Evolutionary conservation across 129 eudicot genomes (phyloP), one percentile per base, ranked within the genome.

Genomic region (Lonicera japonica): DNA sequence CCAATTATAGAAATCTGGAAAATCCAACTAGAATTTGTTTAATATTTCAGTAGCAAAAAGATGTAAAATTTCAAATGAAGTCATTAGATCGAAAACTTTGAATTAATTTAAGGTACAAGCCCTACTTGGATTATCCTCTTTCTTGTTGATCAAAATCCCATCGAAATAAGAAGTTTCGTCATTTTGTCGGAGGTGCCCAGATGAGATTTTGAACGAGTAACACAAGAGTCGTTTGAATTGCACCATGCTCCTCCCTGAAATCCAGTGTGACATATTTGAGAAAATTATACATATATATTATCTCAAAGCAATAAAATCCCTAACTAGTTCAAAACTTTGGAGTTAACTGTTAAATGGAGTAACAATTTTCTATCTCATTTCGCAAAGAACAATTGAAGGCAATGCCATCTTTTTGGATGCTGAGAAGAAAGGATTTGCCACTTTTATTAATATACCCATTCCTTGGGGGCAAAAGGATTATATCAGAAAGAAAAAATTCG

Each of bases 1-100:
- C 90, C 86, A 83, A 55, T 83, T 83, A 53, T 69, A 83, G 70
- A 83, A 83, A 46, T 74, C 90, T 79, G 57, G n/a, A n/a, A 51
- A 65, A 63, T 55, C 21, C 16, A 54, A 21, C 47, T 21, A 52
- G 29, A 17, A 3, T 54, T 53, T 18, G 55, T 21, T 11, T 16
- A 12, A 10, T 65, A 18, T 36, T 16, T 39, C 0, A 19, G 14
- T 11, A 41, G 17, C 45, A 22, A 8, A 3, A 34, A 7, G 23
- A 20, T n/a, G 11, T 59, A 9, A 24, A 34, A 12, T 24, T 57
- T 39, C 20, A n/a, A 1, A 18, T 45, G 17, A 2, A 5, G n/a
- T n/a, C 11, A 48, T 10, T 14, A 53, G 21, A 19, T 0, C 58
- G 21, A 18, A 8, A 12, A 8, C 50, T 13, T 0, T 22, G 1